Evolutionary conservation across 108 stramenopile genomes (phyloP), one percentile per base, ranked within the genome.

Genomic region (Cyclostephanos tholiformis): DNA sequence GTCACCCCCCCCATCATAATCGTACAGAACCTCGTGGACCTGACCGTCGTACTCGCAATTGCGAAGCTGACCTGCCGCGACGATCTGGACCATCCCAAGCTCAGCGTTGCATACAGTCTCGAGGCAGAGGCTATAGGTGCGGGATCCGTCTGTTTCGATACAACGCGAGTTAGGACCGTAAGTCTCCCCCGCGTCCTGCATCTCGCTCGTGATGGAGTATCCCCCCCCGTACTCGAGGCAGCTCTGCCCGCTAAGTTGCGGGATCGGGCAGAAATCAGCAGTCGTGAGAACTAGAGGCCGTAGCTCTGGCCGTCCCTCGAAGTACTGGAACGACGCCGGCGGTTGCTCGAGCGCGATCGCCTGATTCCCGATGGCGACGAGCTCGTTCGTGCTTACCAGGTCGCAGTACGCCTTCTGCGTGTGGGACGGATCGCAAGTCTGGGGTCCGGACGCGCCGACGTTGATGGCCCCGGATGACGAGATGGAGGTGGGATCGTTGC

Each of bases 381-480:
- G 39, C 39, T 74, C 61, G 60, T 75, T 65, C 5, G 62, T 70
- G 20, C 79, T 62, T 2, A 79, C 68, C n/a, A 75, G 61, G 49
- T 83, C 82, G 25, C 82, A 83, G 39, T 75, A 80, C 7, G 82
- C 71, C 65, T 83, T 83, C 26, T 62, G 53, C 23, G 74, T 79
- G 46, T 83, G 82, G 10, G 77, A 75, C 8, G 82, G 82, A 51
- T 83, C 82, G 51, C 82, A 83, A 10, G 67, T 75, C 56, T 80
- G 79, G 22, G 77, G 19, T 30, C 78, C 74, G 6, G 74, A 69
- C 64, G 32, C 5, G 12, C 19, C 32, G 5, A 53, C 14, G 22
- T 74, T 19, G 39, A 82, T 74, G 6, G 39, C 23, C 4, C 74
- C 77, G 27, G 38, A 60, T 11, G 62, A 30, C 20, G 72, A 49